Evolutionary conservation across 2,329 filamentous ascomycete genomes (phyloP), one percentile per base, ranked within the genome.

Genomic region (Reticulascus tulasneorum): DNA sequence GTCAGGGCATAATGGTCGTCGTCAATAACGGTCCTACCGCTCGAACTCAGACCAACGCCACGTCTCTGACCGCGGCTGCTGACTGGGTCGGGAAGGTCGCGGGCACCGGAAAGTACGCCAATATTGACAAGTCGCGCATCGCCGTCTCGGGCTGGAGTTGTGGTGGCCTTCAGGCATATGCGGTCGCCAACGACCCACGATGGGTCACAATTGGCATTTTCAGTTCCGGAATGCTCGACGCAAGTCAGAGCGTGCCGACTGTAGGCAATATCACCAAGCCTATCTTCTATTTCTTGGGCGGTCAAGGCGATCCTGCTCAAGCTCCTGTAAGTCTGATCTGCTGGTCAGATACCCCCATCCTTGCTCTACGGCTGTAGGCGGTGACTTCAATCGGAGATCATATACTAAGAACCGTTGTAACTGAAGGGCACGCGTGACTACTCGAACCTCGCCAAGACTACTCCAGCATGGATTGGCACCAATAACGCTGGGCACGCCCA

Each of bases 101-200:
- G 7, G 37, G 37, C 10, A 36, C 35, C 6, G 37, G 33, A 6
- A 33, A 27, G 15, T 40, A 33, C 32, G 32, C 35, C 20, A 32
- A 40, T 17, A 23, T 36, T 11, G 33, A 40, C n/a, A 23, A 32
- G 5, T 36, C 37, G 13, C 37, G 37, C 33, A 40, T 40, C 20
- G 37, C 27, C 4, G 37, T 26, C 3, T 40, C 32, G 37, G 37
- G 37, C 10, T 29, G 32, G 23, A 40, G 37, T 21, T 40, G 37
- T 12, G 37, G 37, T 13, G 37, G 37, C 9, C 37, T 40, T 2
- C 32, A 40, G 4, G 16, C 37, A 3, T 40, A 40, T 13, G 37
- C 37, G 16, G 33, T 32, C 7, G n/a, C 32, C 12, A 32, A 36
- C 20, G 37, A 40, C 20, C 9, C 33, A 6, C 27, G 33, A 1